phyloP scores from a whole-genome alignment of 495 filamentous ascomycete genomes.

The Penicillium steckii region DNA sequence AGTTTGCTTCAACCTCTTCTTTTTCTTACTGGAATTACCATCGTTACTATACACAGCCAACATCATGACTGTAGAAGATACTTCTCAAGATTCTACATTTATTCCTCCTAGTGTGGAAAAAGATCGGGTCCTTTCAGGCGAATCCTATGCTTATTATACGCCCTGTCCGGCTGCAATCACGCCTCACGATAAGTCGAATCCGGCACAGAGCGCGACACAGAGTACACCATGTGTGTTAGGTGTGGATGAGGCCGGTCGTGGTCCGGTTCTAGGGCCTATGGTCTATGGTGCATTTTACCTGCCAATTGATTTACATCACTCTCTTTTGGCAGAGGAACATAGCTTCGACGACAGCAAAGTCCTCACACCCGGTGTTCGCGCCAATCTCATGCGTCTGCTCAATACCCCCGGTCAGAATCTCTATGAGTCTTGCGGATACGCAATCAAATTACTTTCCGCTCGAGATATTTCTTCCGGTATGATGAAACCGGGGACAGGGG shows the following conservation, averaged over 20 bases:
- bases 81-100: background rate
- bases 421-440: conserved; percentile 73
- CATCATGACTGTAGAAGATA: conserved; percentile 3
- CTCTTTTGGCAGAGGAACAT: conserved; percentile 71
- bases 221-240: conserved; percentile 67
- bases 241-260: conserved; percentile 93
- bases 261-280: conserved; percentile 95
- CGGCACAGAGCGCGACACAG: conserved; percentile 8
- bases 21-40: too few species aligned
- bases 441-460: conserved; percentile 75
- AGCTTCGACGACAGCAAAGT: conserved; percentile 93
- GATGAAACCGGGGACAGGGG: conserved; percentile 59
- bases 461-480: conserved; percentile 80
- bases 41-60: too few species aligned
- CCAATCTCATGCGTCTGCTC: conserved; percentile 69
- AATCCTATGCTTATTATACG: conserved; percentile 84
- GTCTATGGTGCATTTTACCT: conserved; percentile 92
- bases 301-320: conserved; percentile 61
- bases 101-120: background rate
- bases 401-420: conserved; percentile 68
- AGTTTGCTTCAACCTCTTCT: background rate
- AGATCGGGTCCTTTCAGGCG: conserved; percentile 60
- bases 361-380: conserved; percentile 70
- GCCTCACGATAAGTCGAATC: conserved; percentile 32
- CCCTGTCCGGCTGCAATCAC: conserved; percentile 55